phyloP scores from a whole-genome alignment of 2,329 filamentous ascomycete species.

The Thelonectria discophora region DNA sequence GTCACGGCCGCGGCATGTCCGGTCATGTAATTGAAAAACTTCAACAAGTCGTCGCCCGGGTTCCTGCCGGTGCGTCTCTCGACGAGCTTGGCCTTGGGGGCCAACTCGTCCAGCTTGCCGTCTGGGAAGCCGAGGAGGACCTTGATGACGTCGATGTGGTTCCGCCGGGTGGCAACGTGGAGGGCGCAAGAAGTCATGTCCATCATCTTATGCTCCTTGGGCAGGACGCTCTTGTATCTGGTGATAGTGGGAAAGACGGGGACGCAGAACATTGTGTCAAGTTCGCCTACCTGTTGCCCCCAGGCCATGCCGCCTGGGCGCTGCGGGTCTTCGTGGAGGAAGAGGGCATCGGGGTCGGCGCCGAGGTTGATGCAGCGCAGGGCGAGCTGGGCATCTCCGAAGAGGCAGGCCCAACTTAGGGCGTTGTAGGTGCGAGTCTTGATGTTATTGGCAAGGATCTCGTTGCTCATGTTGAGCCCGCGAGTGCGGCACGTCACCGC shows the following conservation, averaged over 20 bases:
- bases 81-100: neutral
- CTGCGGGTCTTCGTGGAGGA: neutral
- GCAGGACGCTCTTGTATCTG: neutral
- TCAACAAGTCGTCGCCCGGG: neutral
- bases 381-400: conserved; percentile 1
- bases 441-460: conserved; percentile 4
- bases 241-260: conserved; percentile 4
- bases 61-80: neutral
- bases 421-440: conserved; percentile 6
- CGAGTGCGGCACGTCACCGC: neutral
- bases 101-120: neutral
- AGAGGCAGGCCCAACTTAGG: conserved; percentile 4
- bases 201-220: neutral
- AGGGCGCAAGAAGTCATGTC: conserved; percentile 1
- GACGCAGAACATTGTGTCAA: neutral
- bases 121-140: conserved; percentile 1
- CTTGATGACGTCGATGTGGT: conserved; percentile 13
- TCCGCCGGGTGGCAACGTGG: conserved; percentile 2
- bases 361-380: neutral
- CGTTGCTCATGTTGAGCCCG: neutral
- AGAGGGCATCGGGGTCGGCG: conserved; percentile 7
- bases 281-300: neutral
- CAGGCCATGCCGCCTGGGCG: neutral
- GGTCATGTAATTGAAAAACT: neutral
- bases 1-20: conserved; percentile 12